Conservation (phyloP, 805 yeast species). For the Scheffersomyces lignosus region DNA sequence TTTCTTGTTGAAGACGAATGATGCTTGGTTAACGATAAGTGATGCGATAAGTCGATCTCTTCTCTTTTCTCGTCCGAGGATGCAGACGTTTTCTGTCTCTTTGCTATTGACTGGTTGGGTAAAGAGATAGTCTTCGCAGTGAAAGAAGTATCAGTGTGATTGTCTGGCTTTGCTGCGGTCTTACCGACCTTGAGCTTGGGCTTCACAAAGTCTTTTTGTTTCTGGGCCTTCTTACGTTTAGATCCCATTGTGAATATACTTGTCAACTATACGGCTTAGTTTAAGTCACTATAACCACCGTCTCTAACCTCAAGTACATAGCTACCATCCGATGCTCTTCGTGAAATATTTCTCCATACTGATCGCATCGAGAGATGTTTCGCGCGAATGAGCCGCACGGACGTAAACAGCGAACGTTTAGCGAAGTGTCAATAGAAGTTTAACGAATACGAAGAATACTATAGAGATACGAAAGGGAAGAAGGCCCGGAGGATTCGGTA, state of each 20-base stretch:
- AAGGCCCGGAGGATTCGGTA: too few species aligned
- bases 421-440: too few species aligned
- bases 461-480: too few species aligned
- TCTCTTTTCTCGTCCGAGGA: constrained; percentile 11
- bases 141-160: constrained; percentile 85
- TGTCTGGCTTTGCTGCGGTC: constrained; percentile 64
- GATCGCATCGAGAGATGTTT: too few species aligned
- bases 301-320: too few species aligned
- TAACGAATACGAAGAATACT: too few species aligned
- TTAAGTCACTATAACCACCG: neutral
- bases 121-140: constrained; percentile 59
- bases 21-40: constrained; percentile 71
- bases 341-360: too few species aligned
- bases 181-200: constrained; percentile 89
- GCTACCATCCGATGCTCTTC: too few species aligned
- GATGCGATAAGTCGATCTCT: constrained; percentile 54
- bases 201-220: constrained; percentile 73
- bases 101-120: constrained; percentile 43
- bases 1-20: constrained; percentile 70
- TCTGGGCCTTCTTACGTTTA: constrained; percentile 58
- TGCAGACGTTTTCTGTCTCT: constrained; percentile 11
- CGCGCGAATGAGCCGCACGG: too few species aligned
- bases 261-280: neutral
- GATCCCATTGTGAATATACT: constrained; percentile 47
- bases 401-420: too few species aligned